Evolutionary conservation across 2,329 filamentous ascomycete species (phyloP).

Genomic region (Immersiporthe knoxdaviesiana): DNA sequence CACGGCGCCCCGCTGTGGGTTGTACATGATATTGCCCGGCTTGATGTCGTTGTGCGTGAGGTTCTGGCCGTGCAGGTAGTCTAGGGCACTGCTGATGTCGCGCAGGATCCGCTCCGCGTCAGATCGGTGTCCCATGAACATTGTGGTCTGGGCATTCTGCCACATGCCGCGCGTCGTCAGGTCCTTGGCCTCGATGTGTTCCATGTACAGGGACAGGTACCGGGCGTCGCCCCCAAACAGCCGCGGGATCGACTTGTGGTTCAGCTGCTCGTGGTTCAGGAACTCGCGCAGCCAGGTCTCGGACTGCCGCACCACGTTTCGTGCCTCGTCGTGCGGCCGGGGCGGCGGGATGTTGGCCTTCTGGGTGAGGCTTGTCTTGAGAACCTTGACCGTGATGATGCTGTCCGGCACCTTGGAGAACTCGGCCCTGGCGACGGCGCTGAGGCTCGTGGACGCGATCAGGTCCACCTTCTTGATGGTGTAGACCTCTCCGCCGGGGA

Average conservation of each 20-base stretch:
- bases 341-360: slow-evolving; percentile 38
- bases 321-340: slow-evolving; percentile 54
- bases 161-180: slow-evolving; percentile 53
- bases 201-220: slow-evolving; percentile 64
- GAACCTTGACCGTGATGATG: slow-evolving; percentile 63
- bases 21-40: slow-evolving; percentile 64
- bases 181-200: slow-evolving; percentile 61
- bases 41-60: slow-evolving; percentile 67
- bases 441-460: slow-evolving; percentile 59
- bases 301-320: slow-evolving; percentile 61
- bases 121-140: slow-evolving; percentile 52
- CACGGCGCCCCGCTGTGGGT: slow-evolving; percentile 59
- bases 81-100: slow-evolving; percentile 57
- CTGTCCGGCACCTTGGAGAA: slow-evolving; percentile 57
- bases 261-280: slow-evolving; percentile 57
- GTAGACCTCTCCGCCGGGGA: slow-evolving; percentile 58
- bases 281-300: slow-evolving; percentile 64
- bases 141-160: slow-evolving; percentile 44
- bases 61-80: slow-evolving; percentile 58
- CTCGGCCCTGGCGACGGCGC: slow-evolving; percentile 59
- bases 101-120: slow-evolving; percentile 57
- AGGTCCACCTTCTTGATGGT: slow-evolving; percentile 58
- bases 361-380: slow-evolving; percentile 53
- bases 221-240: slow-evolving; percentile 63
- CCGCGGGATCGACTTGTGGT: slow-evolving; percentile 61